phyloP scores from a whole-genome alignment of 2,329 filamentous ascomycete genomes.

The Fonsecaea pedrosoi region DNA sequence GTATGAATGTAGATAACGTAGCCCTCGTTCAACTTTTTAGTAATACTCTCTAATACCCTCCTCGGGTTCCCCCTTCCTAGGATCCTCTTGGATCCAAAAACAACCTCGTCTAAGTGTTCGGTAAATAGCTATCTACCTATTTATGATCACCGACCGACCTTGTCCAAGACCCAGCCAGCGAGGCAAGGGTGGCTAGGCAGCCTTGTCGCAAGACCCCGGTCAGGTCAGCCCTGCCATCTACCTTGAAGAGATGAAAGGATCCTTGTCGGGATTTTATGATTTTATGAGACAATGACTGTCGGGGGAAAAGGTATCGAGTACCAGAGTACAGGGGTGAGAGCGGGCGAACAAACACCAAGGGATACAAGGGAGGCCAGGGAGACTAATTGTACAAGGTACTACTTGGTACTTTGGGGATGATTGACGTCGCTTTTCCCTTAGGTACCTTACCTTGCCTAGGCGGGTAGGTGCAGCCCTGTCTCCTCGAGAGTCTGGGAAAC shows the following conservation, averaged over 20 bases:
- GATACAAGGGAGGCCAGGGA: too few relatives aligned
- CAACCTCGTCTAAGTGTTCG: neutral
- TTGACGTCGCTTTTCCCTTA: constrained; percentile 3
- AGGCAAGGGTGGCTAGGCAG: neutral
- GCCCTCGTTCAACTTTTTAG: neutral
- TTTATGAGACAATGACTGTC: too few relatives aligned
- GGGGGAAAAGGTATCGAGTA: too few relatives aligned
- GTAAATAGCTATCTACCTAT: neutral
- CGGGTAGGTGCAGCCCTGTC: neutral
- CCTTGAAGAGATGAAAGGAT: neutral
- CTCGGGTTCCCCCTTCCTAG: too few relatives aligned
- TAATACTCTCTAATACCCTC: too few relatives aligned
- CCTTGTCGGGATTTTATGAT: neutral
- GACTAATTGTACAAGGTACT: too few relatives aligned
- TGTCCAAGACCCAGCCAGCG: too few relatives aligned
- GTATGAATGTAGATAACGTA: neutral
- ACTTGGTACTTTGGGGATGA: neutral
- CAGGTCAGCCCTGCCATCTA: constrained; percentile 10
- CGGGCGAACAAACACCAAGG: neutral
- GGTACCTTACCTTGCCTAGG: too few relatives aligned
- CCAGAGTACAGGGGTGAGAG: neutral
- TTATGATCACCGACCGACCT: constrained; percentile 2
- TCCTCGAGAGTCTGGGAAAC: too few relatives aligned
- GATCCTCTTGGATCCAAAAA: neutral
- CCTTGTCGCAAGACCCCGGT: constrained; percentile 14